These are phyloP conservation scores for Candolleomyces aberdarensis DNA, from an alignment of 768 basidiomycete species.

Conservation along the genomic window DNA sequence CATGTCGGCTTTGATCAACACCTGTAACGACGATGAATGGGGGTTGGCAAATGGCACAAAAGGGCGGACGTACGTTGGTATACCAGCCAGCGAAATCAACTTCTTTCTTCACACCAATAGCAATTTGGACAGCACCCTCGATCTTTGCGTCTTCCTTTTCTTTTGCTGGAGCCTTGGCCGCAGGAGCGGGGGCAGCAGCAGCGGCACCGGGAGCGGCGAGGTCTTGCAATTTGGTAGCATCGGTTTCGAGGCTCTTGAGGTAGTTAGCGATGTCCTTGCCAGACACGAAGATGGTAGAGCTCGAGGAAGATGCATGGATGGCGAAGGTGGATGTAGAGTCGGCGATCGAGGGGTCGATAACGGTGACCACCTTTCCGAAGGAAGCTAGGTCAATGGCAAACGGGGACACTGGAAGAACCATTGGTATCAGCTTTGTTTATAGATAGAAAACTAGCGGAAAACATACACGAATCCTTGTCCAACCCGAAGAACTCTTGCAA, in stretches of 20 bases:
- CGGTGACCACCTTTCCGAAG: conserved; percentile 69
- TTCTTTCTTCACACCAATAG: conserved; percentile 94
- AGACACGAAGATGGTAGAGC: conserved; percentile 71
- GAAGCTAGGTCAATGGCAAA: conserved; percentile 63
- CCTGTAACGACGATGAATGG: conserved; percentile 42
- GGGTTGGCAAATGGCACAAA: neutral
- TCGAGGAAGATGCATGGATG: conserved; percentile 70
- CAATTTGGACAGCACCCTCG: conserved; percentile 87
- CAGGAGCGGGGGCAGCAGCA: conserved; percentile 31
- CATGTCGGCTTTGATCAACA: conserved; percentile 98
- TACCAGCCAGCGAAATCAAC: conserved; percentile 95
- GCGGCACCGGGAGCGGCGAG: conserved; percentile 71
- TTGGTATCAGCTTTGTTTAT: neutral
- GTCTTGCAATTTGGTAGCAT: conserved; percentile 60
- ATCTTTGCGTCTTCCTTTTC: conserved; percentile 78
- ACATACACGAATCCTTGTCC: conserved; percentile 84
- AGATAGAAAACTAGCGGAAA: neutral
- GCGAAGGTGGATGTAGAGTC: conserved; percentile 66
- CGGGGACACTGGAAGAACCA: conserved; percentile 63
- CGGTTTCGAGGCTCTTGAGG: conserved; percentile 67
- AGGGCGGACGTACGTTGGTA: conserved; percentile 60
- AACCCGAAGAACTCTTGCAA: conserved; percentile 80
- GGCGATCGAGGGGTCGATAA: conserved; percentile 80
- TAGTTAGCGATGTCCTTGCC: conserved; percentile 75
- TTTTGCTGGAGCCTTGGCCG: conserved; percentile 39